Conservation (phyloP, 179 eudicot species). For the Sideroxylon spinosum region DNA sequence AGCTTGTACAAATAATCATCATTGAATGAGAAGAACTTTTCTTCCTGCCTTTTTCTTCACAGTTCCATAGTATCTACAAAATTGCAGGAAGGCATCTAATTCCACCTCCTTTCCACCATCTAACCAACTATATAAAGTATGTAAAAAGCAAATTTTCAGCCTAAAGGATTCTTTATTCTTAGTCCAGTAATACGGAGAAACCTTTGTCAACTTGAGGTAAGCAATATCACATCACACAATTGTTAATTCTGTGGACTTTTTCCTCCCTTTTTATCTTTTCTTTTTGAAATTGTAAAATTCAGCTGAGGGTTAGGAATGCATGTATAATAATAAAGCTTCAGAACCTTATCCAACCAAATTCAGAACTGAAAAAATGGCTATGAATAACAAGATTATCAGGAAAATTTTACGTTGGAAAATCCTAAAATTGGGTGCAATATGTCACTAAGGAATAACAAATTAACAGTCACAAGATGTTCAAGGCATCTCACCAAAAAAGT, state of each 20-base stretch:
- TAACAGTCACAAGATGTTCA: conserved; percentile 21
- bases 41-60: no score
- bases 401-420: neutral
- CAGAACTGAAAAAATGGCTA: neutral
- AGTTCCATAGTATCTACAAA: no score
- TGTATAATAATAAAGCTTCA: neutral
- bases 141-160: no score
- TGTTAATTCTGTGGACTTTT: neutral
- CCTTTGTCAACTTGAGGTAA: neutral
- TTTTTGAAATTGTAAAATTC: neutral
- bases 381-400: neutral
- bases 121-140: no score
- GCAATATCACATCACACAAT: neutral
- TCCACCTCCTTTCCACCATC: no score
- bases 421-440: neutral
- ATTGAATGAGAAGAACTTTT: no score
- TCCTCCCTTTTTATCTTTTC: neutral
- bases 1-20: no score
- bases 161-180: neutral
- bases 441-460: neutral
- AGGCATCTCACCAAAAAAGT: conserved; percentile 75
- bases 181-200: neutral
- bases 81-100: no score
- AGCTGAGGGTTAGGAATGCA: neutral
- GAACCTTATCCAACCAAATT: neutral